Evolutionary conservation across 2,329 filamentous ascomycete genomes (phyloP).

Genomic region (Fusarium clavum): DNA sequence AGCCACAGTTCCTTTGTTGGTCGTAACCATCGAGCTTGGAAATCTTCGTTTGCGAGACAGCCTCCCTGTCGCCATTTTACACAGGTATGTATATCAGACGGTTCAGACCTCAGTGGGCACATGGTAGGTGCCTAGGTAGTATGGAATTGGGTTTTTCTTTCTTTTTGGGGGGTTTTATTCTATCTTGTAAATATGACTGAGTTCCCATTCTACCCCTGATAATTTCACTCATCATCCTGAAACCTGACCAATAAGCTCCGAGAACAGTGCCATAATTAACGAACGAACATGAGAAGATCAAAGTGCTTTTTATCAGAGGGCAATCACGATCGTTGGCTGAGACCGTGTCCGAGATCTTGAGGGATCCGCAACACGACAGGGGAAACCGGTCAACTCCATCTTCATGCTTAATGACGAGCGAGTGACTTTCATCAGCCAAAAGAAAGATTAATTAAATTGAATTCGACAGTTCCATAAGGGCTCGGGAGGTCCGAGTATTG

Average conservation of each 20-base stretch:
- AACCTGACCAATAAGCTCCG: not conserved
- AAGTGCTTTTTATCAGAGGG: not conserved
- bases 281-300: not conserved
- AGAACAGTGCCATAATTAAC: not conserved
- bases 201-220: not conserved
- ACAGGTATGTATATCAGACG: not conserved
- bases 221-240: not conserved
- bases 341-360: not conserved
- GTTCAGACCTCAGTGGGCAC: not conserved
- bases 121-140: not conserved
- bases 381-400: not conserved
- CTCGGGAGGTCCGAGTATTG: not conserved
- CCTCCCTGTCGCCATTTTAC: not conserved
- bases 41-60: not conserved
- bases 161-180: not conserved
- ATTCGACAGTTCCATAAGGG: not conserved
- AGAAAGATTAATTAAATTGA: not conserved
- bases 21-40: not conserved
- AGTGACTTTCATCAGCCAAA: not conserved
- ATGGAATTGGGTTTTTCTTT: not conserved
- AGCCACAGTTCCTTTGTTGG: constrained; percentile 7
- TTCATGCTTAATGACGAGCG: constrained; percentile 21
- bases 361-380: not conserved
- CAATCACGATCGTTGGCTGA: not conserved
- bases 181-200: not conserved